phyloP scores from a whole-genome alignment of 2,329 filamentous ascomycete species.

The Diaporthe humulicola region DNA sequence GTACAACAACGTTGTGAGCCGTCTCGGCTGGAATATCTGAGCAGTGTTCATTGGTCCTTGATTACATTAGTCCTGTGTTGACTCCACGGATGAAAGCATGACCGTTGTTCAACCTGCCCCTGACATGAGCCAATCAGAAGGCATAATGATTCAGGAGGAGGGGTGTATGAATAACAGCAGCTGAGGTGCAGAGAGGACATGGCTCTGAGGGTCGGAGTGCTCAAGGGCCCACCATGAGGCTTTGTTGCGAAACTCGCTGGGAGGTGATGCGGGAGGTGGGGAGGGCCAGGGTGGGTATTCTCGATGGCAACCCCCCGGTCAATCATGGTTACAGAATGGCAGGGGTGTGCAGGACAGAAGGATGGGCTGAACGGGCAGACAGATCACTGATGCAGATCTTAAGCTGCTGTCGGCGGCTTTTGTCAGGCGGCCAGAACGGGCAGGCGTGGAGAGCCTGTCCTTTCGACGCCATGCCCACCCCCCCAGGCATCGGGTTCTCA shows the following conservation, averaged over 20 bases:
- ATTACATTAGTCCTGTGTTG: conserved; percentile 59
- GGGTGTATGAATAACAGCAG: conserved; percentile 39
- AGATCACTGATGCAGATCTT: conserved; percentile 47
- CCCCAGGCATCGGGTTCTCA: conserved; percentile 11
- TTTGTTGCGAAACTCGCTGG: conserved; percentile 43
- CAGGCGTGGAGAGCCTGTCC: conserved; percentile 3
- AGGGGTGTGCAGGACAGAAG: conserved; percentile 40
- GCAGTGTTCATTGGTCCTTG: conserved; percentile 57
- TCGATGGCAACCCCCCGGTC: conserved; percentile 26
- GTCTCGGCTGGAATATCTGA: conserved; percentile 57
- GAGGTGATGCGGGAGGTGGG: conserved; percentile 43
- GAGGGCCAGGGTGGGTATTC: conserved; percentile 37
- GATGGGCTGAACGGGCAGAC: conserved; percentile 38
- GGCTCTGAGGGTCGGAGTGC: conserved; percentile 37
- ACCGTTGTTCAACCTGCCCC: conserved; percentile 60
- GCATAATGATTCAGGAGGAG: conserved; percentile 32
- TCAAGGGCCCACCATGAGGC: conserved; percentile 37
- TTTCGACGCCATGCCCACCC: conserved; percentile 7
- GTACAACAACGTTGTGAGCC: conserved; percentile 47
- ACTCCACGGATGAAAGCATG: conserved; percentile 66
- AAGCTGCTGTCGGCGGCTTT: conserved; percentile 44
- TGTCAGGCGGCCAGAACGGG: conserved; percentile 36
- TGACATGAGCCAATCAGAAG: conserved; percentile 55
- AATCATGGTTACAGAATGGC: conserved; percentile 34
- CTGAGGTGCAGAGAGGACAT: conserved; percentile 21